These are phyloP conservation scores for Ambrosiella beaveri DNA, from an alignment of 2,329 filamentous ascomycete genomes.

Conservation along the genomic window DNA sequence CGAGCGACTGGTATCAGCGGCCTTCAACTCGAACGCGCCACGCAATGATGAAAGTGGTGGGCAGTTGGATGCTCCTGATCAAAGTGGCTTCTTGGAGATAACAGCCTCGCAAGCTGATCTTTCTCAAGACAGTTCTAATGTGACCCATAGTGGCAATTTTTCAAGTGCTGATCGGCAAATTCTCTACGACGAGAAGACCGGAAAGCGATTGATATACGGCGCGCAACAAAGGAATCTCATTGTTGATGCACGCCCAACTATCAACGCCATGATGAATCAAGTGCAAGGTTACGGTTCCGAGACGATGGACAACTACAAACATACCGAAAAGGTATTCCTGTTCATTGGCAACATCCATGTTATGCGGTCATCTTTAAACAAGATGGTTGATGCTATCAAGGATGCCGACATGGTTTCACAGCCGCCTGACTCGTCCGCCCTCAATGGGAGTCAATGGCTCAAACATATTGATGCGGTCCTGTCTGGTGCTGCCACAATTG, in stretches of 20 bases:
- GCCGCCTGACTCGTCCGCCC: slow-evolving; percentile 61
- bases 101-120: not conserved
- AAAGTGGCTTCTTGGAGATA: slow-evolving; percentile 6
- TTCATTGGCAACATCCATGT: slow-evolving; percentile 98
- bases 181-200: slow-evolving; percentile 41
- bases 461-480: slow-evolving; percentile 75
- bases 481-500: slow-evolving; percentile 69
- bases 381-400: slow-evolving; percentile 74
- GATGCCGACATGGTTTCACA: slow-evolving; percentile 77
- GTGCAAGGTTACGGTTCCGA: slow-evolving; percentile 85
- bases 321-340: slow-evolving; percentile 77
- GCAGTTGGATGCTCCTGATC: not conserved
- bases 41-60: slow-evolving; percentile 19
- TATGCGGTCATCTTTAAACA: slow-evolving; percentile 81
- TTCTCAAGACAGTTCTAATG: not conserved
- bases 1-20: slow-evolving; percentile 80
- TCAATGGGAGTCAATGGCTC: slow-evolving; percentile 77
- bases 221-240: slow-evolving; percentile 90
- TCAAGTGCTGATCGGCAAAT: slow-evolving; percentile 1
- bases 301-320: slow-evolving; percentile 94
- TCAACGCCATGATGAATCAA: slow-evolving; percentile 92
- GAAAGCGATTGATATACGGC: slow-evolving; percentile 58
- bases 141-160: not conserved
- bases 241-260: slow-evolving; percentile 81
- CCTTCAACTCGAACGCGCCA: slow-evolving; percentile 56